Base-by-base conservation (phyloP, 768 basidiomycete species). In the Austroboletus festivus region DNA sequence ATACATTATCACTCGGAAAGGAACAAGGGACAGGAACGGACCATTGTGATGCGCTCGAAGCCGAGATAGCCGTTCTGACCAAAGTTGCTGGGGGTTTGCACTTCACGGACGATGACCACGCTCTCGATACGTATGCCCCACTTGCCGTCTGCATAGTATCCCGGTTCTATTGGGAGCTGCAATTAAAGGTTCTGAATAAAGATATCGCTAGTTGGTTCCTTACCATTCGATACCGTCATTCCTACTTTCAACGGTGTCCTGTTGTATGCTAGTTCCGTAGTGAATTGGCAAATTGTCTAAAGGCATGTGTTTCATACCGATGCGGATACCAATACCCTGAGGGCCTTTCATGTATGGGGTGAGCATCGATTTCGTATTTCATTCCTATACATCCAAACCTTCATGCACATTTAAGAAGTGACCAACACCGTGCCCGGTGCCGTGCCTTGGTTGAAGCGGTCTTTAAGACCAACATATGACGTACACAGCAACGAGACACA, bases 321-420 rank as follows among this genome's bases (percentile, higher is more conserved):
- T 70, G 18, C 76, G 68, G 21, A 55, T 64, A 13, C 78, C 77
- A 30, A 81, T 73, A 3, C 78, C 79, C 9, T 81, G 80, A 11
- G 80, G 81, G 5, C 86, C 86, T 69, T 41, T 20, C 35, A 18
- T 44, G 10, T 3, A 19, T 38, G 13, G 11, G 5, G 41, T 63
- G 30, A 65, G 44, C 3, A 41, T 37, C n/a, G 3, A 11, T 9
- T 16, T 12, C 23, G 15, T 9, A 13, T 15, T 6, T 3, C 15
- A 31, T 26, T 22, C 22, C 8, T 28, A 23, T 10, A 50, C 33
- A 30, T 51, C n/a, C n/a, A n/a, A n/a, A 72, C 73, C 75, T 76
- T 98, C 93, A 59, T 97, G 94, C 0, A 97, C 94, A 52, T 96
- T 96, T 46, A 98, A 69, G 71, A 87, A 98, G 55, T 89, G 85